Percentiles rank a stretch among this genome's conserved stretches.
These are phyloP conservation scores for Ustulina deusta DNA, from an alignment of 2,329 filamentous ascomycete genomes.

Conservation along the genomic window DNA sequence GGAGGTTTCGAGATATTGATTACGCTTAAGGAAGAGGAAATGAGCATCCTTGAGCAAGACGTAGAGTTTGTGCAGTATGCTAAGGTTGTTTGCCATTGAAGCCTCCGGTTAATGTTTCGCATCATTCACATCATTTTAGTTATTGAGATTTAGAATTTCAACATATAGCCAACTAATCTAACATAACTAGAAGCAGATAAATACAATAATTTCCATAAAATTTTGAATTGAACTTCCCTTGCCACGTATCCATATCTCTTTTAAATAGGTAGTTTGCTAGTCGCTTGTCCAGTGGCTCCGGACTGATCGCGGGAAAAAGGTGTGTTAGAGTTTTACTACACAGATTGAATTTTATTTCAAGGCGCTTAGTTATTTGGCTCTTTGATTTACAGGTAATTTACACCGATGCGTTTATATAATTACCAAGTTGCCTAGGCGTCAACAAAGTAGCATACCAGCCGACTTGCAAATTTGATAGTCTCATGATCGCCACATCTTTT, in stretches of 20 bases:
- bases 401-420: not conserved
- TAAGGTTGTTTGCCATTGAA: conserved; percentile 18
- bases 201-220: too few species aligned
- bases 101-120: not conserved
- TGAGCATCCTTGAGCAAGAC: conserved; percentile 17
- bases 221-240: too few species aligned
- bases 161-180: not conserved
- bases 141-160: not conserved
- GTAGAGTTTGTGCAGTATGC: conserved; percentile 17
- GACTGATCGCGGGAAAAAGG: too few species aligned
- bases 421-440: not conserved
- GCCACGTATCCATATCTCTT: too few species aligned
- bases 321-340: too few species aligned
- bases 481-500: not conserved
- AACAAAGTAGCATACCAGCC: not conserved
- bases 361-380: not conserved
- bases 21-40: conserved; percentile 21
- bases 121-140: not conserved
- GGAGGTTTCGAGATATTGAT: conserved; percentile 24
- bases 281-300: too few species aligned
- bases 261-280: too few species aligned
- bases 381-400: too few species aligned
- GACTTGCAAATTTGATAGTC: not conserved
- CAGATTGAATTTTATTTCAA: too few species aligned
- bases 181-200: not conserved